Evolutionary conservation across 257 asterid species (phyloP).

Genomic region (Paraleonurus japonicus): DNA sequence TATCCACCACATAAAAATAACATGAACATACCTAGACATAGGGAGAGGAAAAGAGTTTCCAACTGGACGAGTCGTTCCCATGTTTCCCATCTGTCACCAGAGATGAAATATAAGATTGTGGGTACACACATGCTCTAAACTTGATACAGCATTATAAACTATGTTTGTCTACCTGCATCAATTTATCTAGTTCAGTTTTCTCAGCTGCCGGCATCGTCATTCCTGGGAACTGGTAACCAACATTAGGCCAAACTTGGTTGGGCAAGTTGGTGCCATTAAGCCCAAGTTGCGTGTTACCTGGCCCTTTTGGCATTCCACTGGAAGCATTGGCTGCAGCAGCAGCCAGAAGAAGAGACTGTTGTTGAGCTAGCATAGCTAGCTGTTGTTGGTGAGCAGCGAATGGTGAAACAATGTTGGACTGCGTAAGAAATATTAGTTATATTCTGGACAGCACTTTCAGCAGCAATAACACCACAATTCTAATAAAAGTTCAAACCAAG

Average conservation of each 20-base stretch:
- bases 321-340: constrained; percentile 63
- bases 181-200: constrained; percentile 48
- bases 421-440: constrained; percentile 19
- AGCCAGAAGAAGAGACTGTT: constrained; percentile 72
- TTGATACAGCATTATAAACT: constrained; percentile 13
- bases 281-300: constrained; percentile 51
- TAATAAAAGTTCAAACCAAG: background rate
- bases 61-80: constrained; percentile 45
- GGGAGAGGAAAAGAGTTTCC: constrained; percentile 57
- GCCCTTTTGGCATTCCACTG: constrained; percentile 49
- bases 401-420: constrained; percentile 53
- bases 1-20: background rate
- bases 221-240: constrained; percentile 73
- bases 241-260: constrained; percentile 69
- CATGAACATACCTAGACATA: constrained; percentile 51
- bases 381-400: constrained; percentile 78
- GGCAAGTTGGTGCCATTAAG: constrained; percentile 50
- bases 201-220: constrained; percentile 62
- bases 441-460: background rate
- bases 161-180: constrained; percentile 60
- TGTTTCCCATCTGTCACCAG: constrained; percentile 60
- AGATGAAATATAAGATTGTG: constrained; percentile 21
- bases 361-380: constrained; percentile 86
- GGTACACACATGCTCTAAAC: constrained; percentile 16
- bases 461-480: constrained; percentile 2